Percentiles rank a stretch among this genome's conserved stretches.
Conservation (phyloP, 371 early-diverging fungal species). For the Parasitella parasitica region DNA sequence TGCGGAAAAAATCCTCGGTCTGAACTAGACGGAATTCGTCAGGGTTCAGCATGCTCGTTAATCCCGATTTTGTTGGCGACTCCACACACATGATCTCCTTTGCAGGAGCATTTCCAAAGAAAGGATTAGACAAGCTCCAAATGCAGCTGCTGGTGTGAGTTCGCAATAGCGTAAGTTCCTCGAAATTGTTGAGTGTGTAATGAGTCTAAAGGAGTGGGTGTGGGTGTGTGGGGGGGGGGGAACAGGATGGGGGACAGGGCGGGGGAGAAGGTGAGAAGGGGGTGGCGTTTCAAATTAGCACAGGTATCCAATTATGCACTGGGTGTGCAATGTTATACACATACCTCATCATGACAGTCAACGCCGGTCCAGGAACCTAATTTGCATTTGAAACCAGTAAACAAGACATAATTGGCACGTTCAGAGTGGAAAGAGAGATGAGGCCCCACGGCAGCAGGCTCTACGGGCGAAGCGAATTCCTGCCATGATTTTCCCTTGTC, state of each 20-base stretch:
- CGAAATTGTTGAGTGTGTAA: constrained; percentile 70
- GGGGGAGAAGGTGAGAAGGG: too few relatives aligned
- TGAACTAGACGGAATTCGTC: constrained; percentile 58
- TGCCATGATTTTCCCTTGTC: constrained; percentile 71
- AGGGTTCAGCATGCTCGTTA: constrained; percentile 37
- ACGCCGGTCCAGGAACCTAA: constrained; percentile 45
- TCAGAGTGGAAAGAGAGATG: constrained; percentile 69
- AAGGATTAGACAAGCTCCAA: constrained; percentile 61
- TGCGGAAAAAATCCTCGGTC: constrained; percentile 64
- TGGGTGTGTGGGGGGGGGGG: background rate
- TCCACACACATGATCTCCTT: constrained; percentile 72
- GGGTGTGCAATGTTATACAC: background rate
- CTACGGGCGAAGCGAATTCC: constrained; percentile 52
- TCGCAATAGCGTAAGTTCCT: constrained; percentile 50
- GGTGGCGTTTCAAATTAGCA: background rate
- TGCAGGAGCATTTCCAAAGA: constrained; percentile 53
- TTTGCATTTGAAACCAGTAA: constrained; percentile 53
- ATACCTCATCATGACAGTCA: constrained; percentile 56
- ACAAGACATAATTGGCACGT: constrained; percentile 59
- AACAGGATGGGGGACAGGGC: too few relatives aligned
- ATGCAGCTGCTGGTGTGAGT: constrained; percentile 61
- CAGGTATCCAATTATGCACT: background rate
- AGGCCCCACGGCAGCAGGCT: constrained; percentile 37
- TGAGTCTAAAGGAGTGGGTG: too few relatives aligned
- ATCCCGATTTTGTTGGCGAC: constrained; percentile 36